phyloP scores from a whole-genome alignment of 2,329 filamentous ascomycete species.

The Fusarium sp. region DNA sequence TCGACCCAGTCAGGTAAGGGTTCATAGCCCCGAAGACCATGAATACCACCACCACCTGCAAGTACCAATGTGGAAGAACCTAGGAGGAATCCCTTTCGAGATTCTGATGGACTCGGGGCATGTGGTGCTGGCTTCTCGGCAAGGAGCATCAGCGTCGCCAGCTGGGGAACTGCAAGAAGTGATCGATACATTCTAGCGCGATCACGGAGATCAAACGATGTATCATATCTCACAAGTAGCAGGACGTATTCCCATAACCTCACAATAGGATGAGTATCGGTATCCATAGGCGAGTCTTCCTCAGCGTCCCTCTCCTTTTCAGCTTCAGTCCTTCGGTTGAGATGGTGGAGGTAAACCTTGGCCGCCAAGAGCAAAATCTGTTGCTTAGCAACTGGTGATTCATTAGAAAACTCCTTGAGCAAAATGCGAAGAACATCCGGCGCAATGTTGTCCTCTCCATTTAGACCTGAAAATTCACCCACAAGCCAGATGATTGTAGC shows the following conservation, averaged over 20 bases:
- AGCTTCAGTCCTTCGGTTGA: conserved; percentile 69
- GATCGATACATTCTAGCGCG: conserved; percentile 88
- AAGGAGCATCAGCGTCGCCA: conserved; percentile 88
- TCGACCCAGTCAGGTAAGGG: conserved; percentile 85
- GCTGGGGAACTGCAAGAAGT: conserved; percentile 82
- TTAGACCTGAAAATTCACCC: conserved; percentile 86
- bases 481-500: conserved; percentile 98
- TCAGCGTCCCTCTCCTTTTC: conserved; percentile 49
- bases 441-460: conserved; percentile 87
- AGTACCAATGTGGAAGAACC: conserved; percentile 89
- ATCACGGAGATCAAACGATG: conserved; percentile 93
- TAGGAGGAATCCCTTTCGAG: conserved; percentile 77
- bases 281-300: conserved; percentile 44
- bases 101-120: conserved; percentile 87
- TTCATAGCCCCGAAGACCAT: conserved; percentile 82
- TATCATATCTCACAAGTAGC: conserved; percentile 88
- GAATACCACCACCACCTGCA: conserved; percentile 76
- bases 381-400: conserved; percentile 85
- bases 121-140: conserved; percentile 95
- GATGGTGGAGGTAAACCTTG: conserved; percentile 93
- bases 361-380: conserved; percentile 93
- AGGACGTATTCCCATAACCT: conserved; percentile 86
- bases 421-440: conserved; percentile 91
- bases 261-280: conserved; percentile 70
- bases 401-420: conserved; percentile 82